phyloP scores from a whole-genome alignment of 139 green algal genomes.

The Ettlia oleoabundans region DNA sequence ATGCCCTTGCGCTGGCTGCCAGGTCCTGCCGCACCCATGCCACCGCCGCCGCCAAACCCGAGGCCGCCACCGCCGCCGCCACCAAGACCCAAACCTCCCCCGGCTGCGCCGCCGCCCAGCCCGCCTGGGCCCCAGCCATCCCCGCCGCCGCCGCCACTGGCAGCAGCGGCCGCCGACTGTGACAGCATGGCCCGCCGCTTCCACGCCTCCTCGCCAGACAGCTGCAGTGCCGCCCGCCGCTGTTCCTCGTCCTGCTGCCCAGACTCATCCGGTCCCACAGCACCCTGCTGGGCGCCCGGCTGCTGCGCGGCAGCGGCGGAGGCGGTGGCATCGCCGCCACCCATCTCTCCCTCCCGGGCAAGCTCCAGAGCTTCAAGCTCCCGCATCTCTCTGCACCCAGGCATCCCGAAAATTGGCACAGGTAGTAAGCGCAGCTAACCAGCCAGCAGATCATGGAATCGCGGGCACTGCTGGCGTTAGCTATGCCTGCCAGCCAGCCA shows the following conservation, averaged over 20 bases:
- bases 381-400: conserved; percentile 18
- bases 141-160: not conserved
- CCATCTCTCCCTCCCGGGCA: not conserved
- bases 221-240: conserved; percentile 44
- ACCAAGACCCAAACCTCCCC: conserved; percentile 1
- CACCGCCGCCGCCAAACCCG: conserved; percentile 7
- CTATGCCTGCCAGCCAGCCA: too few relatives aligned
- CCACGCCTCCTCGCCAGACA: conserved; percentile 69
- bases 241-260: conserved; percentile 39
- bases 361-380: conserved; percentile 49
- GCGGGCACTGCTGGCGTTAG: too few relatives aligned
- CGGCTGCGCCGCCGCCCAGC: not conserved
- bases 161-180: not conserved
- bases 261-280: not conserved
- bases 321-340: not conserved
- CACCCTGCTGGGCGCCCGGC: conserved; percentile 15
- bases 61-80: not conserved
- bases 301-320: too few relatives aligned
- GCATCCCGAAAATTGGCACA: too few relatives aligned
- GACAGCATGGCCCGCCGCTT: conserved; percentile 14
- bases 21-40: not conserved
- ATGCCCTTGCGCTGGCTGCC: conserved; percentile 42
- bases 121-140: conserved; percentile 8
- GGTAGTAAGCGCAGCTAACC: not conserved
- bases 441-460: too few relatives aligned